Base-by-base conservation (phyloP, 768 basidiomycete genomes). In the Coprinopsis sp. region DNA sequence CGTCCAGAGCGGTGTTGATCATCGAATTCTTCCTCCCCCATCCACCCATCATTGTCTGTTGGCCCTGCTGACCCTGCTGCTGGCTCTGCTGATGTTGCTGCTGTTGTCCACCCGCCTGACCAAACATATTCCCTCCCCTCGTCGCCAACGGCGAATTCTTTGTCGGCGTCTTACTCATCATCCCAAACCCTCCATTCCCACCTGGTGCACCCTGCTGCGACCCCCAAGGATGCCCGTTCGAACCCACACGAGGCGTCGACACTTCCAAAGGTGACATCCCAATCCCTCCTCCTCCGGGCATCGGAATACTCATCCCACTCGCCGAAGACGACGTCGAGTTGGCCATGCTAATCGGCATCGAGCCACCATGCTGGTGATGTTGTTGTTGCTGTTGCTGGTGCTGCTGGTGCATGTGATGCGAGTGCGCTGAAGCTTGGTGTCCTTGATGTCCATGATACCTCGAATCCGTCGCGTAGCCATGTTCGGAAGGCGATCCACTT, bases 81-180 rank as follows among this genome's bases (percentile, higher is more conserved):
- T 39, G 18, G 19, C 25, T 6, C 22, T 39, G 38, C 22, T 39
- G 38, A 12, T 39, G 38, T 23, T 19, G 38, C 19, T 37, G 34
- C 18, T 10, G 34, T 18, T 37, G 34, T 7, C 34, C 37, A 21
- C 37, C 22, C 21, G 25, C 21, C 37, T 10, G 22, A 39, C n/a
- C n/a, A n/a, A n/a, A n/a, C n/a, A n/a, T n/a, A n/a, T n/a, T n/a
- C n/a, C n/a, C n/a, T n/a, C 8, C 22, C 40, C 40, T 28, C 4
- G 8, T 12, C 8, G 14, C 40, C 25, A 42, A 42, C 4, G 40
- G 27, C 40, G 40, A 42, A 18, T n/a, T 42, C 40, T 42, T 42
- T 6, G 40, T 42, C 28, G 40, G 40, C 13, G 40, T 42, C 25
- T 30, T 42, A n/a, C 40, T 39, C 38, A 39, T 39, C 38, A 39